Base-by-base conservation (phyloP, 768 basidiomycete species). In the Podaxis carcinomalis region DNA sequence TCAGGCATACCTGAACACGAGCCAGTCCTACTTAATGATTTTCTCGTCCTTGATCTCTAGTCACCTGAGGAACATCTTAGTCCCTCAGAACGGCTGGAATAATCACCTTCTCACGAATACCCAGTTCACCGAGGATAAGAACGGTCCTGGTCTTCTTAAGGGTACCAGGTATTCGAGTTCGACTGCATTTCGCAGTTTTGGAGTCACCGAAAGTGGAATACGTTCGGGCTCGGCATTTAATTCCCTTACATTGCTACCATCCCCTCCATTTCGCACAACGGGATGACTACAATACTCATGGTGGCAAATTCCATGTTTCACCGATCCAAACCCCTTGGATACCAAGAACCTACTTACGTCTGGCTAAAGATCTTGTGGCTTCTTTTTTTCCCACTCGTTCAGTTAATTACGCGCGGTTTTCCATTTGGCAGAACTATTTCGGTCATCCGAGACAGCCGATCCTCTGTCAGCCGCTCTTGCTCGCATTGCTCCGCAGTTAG, bases 301-400 rank as follows among this genome's bases (percentile, higher is more conserved):
- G 49, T 36, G n/a, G 49, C 35, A 16, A 37, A n/a, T 21, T 37
- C 56, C 35, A 37, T 21, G 51, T 60, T 53, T 60, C 59, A 46
- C 40, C 51, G 46, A 57, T 13, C 21, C 32, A 54, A 16, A 6
- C 32, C 23, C 57, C 47, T n/a, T 60, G 51, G 59, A 53, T 46
- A 60, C 59, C 56, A 58, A 58, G 59, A 21, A 19, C 28, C 51
- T 32, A 19, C 19, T 42, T 32, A 47, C 42, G 23, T 53, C 28
- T 59, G 25, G 13, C 27, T 11, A 53, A 54, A 13, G 19, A 19
- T 23, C 32, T 19, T 51, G 4, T 9, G 7, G 39, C 28, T 23
- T 39, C 49, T 25, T 25, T 27, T 27, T 32, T 21, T 36, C 47
- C 19, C 13, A 32, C 32, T 32, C 32, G 32, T 40, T 19, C 42